Evolutionary conservation across 1,284 basidiomycete species (phyloP).

Genomic region (Pseudozyma tsukubaensis): DNA sequence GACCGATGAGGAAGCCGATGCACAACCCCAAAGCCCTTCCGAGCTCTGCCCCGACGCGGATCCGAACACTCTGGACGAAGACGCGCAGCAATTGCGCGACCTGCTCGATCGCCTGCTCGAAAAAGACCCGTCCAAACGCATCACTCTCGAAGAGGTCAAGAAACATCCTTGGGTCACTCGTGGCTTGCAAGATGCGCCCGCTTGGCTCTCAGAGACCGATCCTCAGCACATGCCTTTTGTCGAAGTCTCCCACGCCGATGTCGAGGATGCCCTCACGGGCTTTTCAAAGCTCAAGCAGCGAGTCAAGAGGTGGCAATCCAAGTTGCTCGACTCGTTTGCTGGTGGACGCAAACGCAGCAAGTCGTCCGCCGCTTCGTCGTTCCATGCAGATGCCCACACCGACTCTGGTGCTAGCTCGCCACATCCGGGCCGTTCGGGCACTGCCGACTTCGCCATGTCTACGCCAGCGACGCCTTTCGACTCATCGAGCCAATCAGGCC

Average conservation of each 20-base stretch:
- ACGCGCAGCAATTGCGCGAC: slow-evolving; percentile 73
- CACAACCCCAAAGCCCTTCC: slow-evolving; percentile 29
- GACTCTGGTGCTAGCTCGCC: slow-evolving; percentile 32
- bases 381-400: slow-evolving; percentile 20
- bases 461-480: slow-evolving; percentile 29
- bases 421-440: slow-evolving; percentile 9
- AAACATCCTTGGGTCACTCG: slow-evolving; percentile 78
- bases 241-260: slow-evolving; percentile 82
- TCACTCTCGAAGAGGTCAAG: slow-evolving; percentile 86
- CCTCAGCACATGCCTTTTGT: slow-evolving; percentile 75
- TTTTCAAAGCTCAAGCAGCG: slow-evolving; percentile 62
- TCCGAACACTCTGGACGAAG: slow-evolving; percentile 35
- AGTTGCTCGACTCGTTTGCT: slow-evolving; percentile 49
- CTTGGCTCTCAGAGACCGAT: slow-evolving; percentile 84
- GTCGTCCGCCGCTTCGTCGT: slow-evolving; percentile 33
- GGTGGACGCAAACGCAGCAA: slow-evolving; percentile 41
- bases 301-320: slow-evolving; percentile 59
- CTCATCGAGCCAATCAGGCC: slow-evolving; percentile 29
- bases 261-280: slow-evolving; percentile 75
- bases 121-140: slow-evolving; percentile 83
- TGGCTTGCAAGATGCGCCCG: slow-evolving; percentile 75
- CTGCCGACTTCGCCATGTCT: slow-evolving; percentile 14
- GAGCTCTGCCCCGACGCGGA: slow-evolving; percentile 40
- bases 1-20: slow-evolving; percentile 57
- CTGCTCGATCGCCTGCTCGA: slow-evolving; percentile 82